Evolutionary conservation across 768 basidiomycete species (phyloP).

Genomic region (Pulveroboletus sp.): DNA sequence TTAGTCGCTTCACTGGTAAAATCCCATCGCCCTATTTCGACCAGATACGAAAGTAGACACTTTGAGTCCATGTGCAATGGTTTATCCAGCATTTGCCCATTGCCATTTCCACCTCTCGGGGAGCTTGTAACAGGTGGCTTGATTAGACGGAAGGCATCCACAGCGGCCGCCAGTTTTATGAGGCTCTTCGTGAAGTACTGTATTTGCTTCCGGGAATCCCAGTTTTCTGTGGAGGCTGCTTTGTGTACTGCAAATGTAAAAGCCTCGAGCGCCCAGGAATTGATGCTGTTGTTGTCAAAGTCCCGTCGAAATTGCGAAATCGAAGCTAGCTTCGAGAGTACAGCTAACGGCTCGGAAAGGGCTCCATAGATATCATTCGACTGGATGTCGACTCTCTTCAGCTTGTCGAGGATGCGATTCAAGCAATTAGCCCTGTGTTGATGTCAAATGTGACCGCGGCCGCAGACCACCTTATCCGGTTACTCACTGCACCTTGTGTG

Average conservation of each 20-base stretch:
- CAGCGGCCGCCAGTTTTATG: not conserved
- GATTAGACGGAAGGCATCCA: not conserved
- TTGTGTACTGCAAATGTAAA: not conserved
- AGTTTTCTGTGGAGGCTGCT: too few relatives aligned
- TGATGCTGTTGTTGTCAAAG: not conserved
- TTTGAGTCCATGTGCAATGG: not conserved
- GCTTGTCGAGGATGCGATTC: not conserved
- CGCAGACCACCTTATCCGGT: not conserved
- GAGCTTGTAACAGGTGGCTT: not conserved
- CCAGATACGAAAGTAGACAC: not conserved
- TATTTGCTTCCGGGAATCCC: not conserved
- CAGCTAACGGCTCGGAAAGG: not conserved
- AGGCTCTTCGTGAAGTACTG: constrained; percentile 1
- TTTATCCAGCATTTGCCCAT: too few relatives aligned
- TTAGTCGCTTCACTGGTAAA: not conserved
- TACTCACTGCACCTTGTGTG: not conserved
- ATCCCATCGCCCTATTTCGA: not conserved
- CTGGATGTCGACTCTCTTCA: not conserved
- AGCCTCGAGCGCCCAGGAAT: not conserved
- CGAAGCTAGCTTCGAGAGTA: not conserved
- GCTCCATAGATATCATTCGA: not conserved
- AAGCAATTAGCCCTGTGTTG: not conserved
- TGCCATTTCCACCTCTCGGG: too few relatives aligned
- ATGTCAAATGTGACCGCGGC: not conserved
- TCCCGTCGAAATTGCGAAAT: not conserved